Evolutionary conservation across 2,329 filamentous ascomycete genomes (phyloP).

Genomic region (Fusarium keratoplasticum): DNA sequence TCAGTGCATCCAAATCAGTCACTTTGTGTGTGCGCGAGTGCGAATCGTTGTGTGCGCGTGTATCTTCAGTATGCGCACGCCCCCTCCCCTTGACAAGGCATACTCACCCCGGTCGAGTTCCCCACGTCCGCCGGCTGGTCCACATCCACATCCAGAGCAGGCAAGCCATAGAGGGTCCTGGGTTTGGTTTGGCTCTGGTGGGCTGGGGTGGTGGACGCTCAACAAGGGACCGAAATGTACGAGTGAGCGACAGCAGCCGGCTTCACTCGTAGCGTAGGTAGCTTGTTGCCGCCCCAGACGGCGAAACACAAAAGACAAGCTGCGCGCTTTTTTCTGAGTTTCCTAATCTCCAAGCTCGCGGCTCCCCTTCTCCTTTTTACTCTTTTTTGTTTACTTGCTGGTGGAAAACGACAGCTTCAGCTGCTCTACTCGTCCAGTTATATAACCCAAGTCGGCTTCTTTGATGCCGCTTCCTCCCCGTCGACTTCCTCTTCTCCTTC

Average conservation of each 20-base stretch:
- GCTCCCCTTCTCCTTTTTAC: conserved; percentile 7
- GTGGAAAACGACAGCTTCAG: conserved; percentile 5
- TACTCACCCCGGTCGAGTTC: conserved; percentile 28
- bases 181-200: conserved; percentile 35
- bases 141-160: conserved; percentile 11
- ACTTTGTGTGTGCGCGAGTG: conserved; percentile 11
- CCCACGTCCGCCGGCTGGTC: conserved; percentile 31
- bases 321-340: conserved; percentile 43
- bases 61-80: conserved; percentile 27
- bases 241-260: conserved; percentile 28
- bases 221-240: conserved; percentile 36
- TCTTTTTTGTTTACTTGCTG: conserved; percentile 7
- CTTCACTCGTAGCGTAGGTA: conserved; percentile 35
- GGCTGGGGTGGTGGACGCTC: conserved; percentile 23
- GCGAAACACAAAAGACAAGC: conserved; percentile 41
- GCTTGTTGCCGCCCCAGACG: conserved; percentile 25
- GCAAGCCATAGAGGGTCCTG: conserved; percentile 29
- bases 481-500: conserved; percentile 23
- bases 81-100: conserved; percentile 28
- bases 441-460: conserved; percentile 15
- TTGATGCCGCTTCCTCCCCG: conserved; percentile 38
- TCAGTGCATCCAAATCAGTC: conserved; percentile 24
- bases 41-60: conserved; percentile 18
- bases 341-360: conserved; percentile 11
- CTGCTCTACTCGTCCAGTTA: conserved; percentile 13